Evolutionary conservation across 1,139 yeast genomes (phyloP).

Genomic region (Casaregolazyma lundiana): DNA sequence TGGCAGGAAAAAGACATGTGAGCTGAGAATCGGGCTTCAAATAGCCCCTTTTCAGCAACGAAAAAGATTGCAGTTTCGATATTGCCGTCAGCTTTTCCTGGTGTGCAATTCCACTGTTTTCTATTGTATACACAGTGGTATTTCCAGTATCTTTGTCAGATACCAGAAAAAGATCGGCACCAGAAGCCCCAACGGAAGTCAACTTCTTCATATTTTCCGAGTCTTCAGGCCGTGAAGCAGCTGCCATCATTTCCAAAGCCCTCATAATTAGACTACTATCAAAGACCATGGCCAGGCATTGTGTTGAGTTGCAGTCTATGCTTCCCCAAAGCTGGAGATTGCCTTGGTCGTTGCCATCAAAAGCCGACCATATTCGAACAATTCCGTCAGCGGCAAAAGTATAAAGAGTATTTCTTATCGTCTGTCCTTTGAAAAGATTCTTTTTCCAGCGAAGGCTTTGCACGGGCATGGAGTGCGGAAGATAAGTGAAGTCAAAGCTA

Average conservation of each 20-base stretch:
- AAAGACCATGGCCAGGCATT: slow-evolving; percentile 39
- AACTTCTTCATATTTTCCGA: neutral
- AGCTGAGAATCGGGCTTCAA: neutral
- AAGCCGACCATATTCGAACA: slow-evolving; percentile 70
- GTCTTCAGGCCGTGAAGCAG: neutral
- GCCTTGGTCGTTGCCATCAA: slow-evolving; percentile 40
- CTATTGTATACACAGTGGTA: slow-evolving; percentile 12
- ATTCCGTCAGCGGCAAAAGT: slow-evolving; percentile 53
- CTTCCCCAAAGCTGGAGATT: slow-evolving; percentile 59
- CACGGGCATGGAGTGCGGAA: slow-evolving; percentile 60
- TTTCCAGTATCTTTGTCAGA: neutral
- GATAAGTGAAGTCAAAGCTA: slow-evolving; percentile 64
- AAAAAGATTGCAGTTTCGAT: neutral
- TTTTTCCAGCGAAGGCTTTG: slow-evolving; percentile 37
- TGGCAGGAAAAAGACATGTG: neutral
- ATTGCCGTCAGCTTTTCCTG: slow-evolving; percentile 11
- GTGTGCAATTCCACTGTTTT: slow-evolving; percentile 12
- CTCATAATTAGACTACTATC: slow-evolving; percentile 52
- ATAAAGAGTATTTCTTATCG: slow-evolving; percentile 46
- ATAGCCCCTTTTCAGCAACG: neutral
- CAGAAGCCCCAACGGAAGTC: neutral
- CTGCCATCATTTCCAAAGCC: slow-evolving; percentile 34
- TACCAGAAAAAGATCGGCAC: slow-evolving; percentile 1
- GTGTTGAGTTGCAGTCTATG: slow-evolving; percentile 33
- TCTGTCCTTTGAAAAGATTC: slow-evolving; percentile 23